phyloP scores from a whole-genome alignment of 305 asterid genomes.

The Solanum hybrid region DNA sequence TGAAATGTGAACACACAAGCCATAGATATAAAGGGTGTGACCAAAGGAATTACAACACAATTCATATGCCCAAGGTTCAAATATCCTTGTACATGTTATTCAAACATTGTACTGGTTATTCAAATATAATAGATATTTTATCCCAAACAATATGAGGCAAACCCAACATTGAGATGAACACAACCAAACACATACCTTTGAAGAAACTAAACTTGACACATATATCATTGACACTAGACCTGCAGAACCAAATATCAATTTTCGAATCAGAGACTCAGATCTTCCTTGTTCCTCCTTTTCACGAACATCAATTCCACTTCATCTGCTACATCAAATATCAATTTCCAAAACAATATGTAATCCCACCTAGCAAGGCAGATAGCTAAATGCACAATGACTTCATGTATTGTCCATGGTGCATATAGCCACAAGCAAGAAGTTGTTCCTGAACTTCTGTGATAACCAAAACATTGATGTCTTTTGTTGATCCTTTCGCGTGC shows the following conservation, averaged over 20 bases:
- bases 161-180: not conserved
- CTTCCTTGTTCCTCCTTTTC: slow-evolving; percentile 33
- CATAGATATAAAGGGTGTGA: no score
- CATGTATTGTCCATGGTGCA: slow-evolving; percentile 75
- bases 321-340: slow-evolving; percentile 90
- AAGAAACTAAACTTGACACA: not conserved
- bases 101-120: no score
- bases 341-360: slow-evolving; percentile 88
- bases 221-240: not conserved
- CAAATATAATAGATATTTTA: no score
- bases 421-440: slow-evolving; percentile 75
- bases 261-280: not conserved
- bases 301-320: slow-evolving; percentile 91
- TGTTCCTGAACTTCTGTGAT: slow-evolving; percentile 91
- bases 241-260: not conserved
- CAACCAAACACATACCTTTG: not conserved
- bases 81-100: no score
- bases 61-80: no score
- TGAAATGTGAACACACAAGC: no score
- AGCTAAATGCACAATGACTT: slow-evolving; percentile 66
- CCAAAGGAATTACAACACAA: no score
- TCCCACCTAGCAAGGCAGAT: slow-evolving; percentile 92
- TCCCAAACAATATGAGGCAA: not conserved
- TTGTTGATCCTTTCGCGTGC: slow-evolving; percentile 67
- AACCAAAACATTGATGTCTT: slow-evolving; percentile 63